Percentiles rank a stretch among this genome's conserved stretches.
These are phyloP conservation scores for Apiotrichum siamense DNA, from an alignment of 1,284 basidiomycete genomes.

Conservation along the genomic window DNA sequence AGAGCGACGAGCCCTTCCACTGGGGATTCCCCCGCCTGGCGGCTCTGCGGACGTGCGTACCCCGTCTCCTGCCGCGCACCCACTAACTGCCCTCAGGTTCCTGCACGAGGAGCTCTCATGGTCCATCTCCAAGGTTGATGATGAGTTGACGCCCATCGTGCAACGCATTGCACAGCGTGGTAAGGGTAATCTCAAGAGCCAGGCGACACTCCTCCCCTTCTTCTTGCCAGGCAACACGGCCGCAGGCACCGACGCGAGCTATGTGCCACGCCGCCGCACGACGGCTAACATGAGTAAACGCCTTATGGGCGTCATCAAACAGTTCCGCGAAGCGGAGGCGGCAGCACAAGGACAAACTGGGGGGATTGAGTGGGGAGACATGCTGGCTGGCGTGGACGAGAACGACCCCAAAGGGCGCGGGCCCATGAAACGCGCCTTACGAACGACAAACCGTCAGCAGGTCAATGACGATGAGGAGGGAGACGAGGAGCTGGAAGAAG, in stretches of 20 bases:
- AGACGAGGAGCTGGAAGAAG: too few species aligned
- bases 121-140: conserved; percentile 80
- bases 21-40: conserved; percentile 97
- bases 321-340: conserved; percentile 60
- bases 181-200: conserved; percentile 57
- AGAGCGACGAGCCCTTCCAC: conserved; percentile 87
- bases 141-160: conserved; percentile 86
- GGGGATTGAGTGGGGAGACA: conserved; percentile 41
- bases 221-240: conserved; percentile 53
- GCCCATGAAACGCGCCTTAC: too few species aligned
- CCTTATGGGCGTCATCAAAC: conserved; percentile 80
- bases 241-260: conserved; percentile 52
- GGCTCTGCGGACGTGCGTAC: conserved; percentile 66
- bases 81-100: conserved; percentile 54
- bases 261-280: conserved; percentile 69
- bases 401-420: conserved; percentile 33
- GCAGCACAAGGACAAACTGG: conserved; percentile 21
- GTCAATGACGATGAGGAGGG: too few species aligned
- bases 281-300: conserved; percentile 74
- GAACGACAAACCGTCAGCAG: too few species aligned
- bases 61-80: conserved; percentile 1
- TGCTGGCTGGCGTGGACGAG: conserved; percentile 42
- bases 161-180: conserved; percentile 76
- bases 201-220: conserved; percentile 56
- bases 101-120: conserved; percentile 80